These are phyloP conservation scores for Blastocystis sp. DNA, from an alignment of 352 stramenopile species.

Conservation along the genomic window DNA sequence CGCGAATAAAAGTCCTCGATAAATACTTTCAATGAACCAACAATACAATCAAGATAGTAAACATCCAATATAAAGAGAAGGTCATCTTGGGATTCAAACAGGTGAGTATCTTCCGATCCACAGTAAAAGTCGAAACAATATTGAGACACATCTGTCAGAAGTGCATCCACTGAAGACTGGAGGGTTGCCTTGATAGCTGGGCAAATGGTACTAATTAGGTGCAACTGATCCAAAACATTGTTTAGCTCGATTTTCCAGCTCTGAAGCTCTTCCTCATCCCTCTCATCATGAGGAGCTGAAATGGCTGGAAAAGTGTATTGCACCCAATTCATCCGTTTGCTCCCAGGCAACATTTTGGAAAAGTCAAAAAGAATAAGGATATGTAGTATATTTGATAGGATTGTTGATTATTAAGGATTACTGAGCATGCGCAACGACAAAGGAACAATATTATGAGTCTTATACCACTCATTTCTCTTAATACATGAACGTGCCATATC, in stretches of 20 bases:
- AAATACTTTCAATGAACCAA: not conserved
- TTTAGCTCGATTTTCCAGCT: not conserved
- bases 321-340: not conserved
- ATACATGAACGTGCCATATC: no score
- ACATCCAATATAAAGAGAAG: not conserved
- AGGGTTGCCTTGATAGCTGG: not conserved
- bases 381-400: not conserved
- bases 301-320: not conserved
- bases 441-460: no score
- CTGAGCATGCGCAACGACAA: no score
- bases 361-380: not conserved
- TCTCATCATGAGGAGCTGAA: not conserved
- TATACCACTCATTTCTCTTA: no score
- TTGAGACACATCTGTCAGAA: not conserved
- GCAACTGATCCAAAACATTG: not conserved
- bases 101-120: not conserved
- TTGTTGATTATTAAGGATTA: constrained; percentile 3
- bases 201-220: not conserved
- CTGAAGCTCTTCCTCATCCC: not conserved
- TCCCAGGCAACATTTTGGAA: not conserved
- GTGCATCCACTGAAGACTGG: not conserved
- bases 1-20: not conserved
- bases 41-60: not conserved
- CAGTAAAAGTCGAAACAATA: constrained; percentile 18
- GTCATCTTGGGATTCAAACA: constrained; percentile 15